These are phyloP conservation scores for Botrytis fabae DNA, from an alignment of 2,329 filamentous ascomycete genomes.

Conservation along the genomic window DNA sequence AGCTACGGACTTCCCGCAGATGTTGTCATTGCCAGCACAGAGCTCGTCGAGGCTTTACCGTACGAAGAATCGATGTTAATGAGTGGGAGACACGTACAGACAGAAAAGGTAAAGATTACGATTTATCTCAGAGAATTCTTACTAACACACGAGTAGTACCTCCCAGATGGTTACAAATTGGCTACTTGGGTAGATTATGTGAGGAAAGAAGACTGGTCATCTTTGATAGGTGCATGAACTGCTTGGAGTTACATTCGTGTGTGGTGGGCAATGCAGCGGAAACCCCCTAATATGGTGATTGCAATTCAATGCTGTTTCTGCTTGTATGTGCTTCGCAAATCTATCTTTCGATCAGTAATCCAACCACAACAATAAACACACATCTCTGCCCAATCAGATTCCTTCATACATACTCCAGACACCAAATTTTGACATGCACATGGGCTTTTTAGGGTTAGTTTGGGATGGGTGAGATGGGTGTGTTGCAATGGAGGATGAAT, in stretches of 20 bases:
- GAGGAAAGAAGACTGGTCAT: background rate
- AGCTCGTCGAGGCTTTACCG: slow-evolving; percentile 4
- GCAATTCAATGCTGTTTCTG: background rate
- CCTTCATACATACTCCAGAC: background rate
- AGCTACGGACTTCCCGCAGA: background rate
- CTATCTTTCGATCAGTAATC: background rate
- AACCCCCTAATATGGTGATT: background rate
- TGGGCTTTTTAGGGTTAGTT: too few relatives aligned
- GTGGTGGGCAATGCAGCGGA: background rate
- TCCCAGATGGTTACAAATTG: background rate
- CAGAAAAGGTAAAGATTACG: background rate
- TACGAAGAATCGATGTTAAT: background rate
- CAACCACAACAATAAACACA: background rate
- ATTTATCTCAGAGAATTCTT: background rate
- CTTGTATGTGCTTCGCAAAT: background rate
- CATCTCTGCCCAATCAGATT: background rate
- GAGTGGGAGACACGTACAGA: slow-evolving; percentile 9
- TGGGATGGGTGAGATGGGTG: background rate
- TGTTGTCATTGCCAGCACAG: background rate
- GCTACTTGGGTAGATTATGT: background rate
- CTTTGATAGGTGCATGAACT: background rate
- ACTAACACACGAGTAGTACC: background rate
- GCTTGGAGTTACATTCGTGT: background rate
- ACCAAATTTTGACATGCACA: background rate
- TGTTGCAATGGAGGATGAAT: background rate